Percentiles rank a stretch among this genome's conserved stretches.
Evolutionary conservation across 1,284 basidiomycete species (phyloP).

Genomic region (Cryptococcus wingfieldii): DNA sequence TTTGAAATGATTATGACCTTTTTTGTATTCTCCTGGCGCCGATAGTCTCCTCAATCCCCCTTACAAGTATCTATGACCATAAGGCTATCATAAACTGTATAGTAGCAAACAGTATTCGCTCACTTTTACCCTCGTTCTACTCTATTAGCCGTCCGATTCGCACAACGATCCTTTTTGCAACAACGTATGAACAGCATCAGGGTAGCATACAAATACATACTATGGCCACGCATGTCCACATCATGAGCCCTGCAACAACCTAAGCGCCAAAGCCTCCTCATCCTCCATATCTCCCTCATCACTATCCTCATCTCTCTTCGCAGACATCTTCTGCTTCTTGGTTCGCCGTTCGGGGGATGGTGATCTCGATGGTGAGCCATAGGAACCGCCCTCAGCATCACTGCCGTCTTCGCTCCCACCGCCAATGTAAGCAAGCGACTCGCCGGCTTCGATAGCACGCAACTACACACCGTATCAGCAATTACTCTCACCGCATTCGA

Average conservation of each 20-base stretch:
- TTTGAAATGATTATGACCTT: no score
- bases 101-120: no score
- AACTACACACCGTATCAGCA: slow-evolving; percentile 1
- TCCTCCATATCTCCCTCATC: slow-evolving; percentile 31
- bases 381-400: slow-evolving; percentile 11
- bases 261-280: slow-evolving; percentile 46
- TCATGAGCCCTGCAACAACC: slow-evolving; percentile 32
- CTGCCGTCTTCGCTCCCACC: slow-evolving; percentile 15
- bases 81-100: no score
- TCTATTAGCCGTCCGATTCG: no score
- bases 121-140: no score
- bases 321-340: slow-evolving; percentile 19
- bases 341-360: slow-evolving; percentile 10
- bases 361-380: slow-evolving; percentile 7
- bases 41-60: no score
- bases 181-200: no score
- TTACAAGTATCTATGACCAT: no score
- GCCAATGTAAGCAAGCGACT: slow-evolving; percentile 21
- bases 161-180: no score
- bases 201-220: no score
- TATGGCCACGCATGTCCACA: not conserved
- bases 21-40: no score
- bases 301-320: slow-evolving; percentile 5
- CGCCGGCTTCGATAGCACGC: slow-evolving; percentile 6
- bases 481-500: no score